Evolutionary conservation across 1,284 basidiomycete genomes (phyloP).

Genomic region (Melampsora americana): DNA sequence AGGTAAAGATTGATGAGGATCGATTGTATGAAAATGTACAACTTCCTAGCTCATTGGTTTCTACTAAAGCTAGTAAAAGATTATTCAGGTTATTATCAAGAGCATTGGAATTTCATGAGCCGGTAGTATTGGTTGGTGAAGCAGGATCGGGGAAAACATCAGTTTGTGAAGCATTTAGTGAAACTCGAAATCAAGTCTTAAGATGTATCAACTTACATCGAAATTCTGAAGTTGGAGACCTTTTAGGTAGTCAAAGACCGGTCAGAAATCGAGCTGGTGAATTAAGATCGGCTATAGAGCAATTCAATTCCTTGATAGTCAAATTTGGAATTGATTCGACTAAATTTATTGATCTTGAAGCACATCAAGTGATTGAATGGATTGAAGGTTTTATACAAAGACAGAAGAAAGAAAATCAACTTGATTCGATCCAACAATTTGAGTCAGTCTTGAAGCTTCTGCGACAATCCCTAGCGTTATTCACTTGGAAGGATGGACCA

Average conservation of each 20-base stretch:
- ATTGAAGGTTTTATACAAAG: constrained; percentile 79
- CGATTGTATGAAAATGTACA: constrained; percentile 52
- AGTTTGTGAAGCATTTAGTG: constrained; percentile 84
- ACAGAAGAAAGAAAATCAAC: constrained; percentile 91
- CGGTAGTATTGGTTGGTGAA: constrained; percentile 94
- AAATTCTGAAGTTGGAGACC: constrained; percentile 97
- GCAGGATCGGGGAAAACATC: constrained; percentile 98
- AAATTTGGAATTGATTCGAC: constrained; percentile 5
- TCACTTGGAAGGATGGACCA: constrained; percentile 96
- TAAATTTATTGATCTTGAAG: constrained; percentile 55
- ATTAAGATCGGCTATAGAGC: constrained; percentile 52
- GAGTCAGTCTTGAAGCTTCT: constrained; percentile 56
- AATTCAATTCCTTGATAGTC: constrained; percentile 44
- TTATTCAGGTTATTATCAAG: constrained; percentile 78
- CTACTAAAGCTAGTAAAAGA: constrained; percentile 89
- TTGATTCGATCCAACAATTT: constrained; percentile 47
- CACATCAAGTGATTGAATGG: constrained; percentile 58
- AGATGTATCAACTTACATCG: constrained; percentile 91
- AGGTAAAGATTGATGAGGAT: constrained; percentile 68
- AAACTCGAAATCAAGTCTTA: constrained; percentile 65
- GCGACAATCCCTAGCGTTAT: constrained; percentile 65
- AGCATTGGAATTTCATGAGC: constrained; percentile 85
- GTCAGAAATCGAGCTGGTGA: constrained; percentile 70
- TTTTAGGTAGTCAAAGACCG: constrained; percentile 90
- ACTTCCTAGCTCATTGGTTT: constrained; percentile 62